Percentiles rank a stretch among this genome's conserved stretches.
Conservation (phyloP, 83 land plant species). For the Diphasiastrum complanatum region DNA sequence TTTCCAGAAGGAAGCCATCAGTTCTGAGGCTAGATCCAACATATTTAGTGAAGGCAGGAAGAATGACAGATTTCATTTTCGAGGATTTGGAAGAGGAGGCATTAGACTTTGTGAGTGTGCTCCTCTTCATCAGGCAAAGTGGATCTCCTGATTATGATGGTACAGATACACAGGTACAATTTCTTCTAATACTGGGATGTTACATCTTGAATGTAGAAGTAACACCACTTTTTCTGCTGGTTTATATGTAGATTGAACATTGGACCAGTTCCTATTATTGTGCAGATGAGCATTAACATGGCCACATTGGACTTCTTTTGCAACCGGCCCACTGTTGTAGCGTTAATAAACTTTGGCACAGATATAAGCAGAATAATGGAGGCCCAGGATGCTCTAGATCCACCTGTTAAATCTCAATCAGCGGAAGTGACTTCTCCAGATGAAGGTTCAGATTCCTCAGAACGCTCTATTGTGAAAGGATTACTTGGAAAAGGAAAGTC, state of each 20-base stretch:
- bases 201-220: conserved; percentile 1
- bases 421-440: conserved; percentile 15
- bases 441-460: conserved; percentile 37
- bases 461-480: conserved; percentile 57
- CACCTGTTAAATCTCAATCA: conserved; percentile 2
- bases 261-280: conserved; percentile 6
- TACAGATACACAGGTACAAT: conserved; percentile 89
- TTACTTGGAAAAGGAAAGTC: conserved; percentile 87
- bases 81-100: conserved; percentile 45
- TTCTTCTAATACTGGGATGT: too few relatives aligned
- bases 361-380: conserved; percentile 54
- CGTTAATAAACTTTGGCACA: conserved; percentile 79
- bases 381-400: conserved; percentile 1
- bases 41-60: conserved; percentile 29
- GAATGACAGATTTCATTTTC: conserved; percentile 33
- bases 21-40: conserved; percentile 7
- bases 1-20: not conserved
- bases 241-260: not conserved
- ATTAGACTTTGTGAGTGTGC: conserved; percentile 74
- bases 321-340: conserved; percentile 92
- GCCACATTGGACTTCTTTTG: conserved; percentile 88
- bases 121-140: conserved; percentile 54
- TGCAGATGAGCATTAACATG: conserved; percentile 92
- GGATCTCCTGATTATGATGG: conserved; percentile 79
- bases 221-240: not conserved